phyloP scores from a whole-genome alignment of 345 rosid species.

The Syzygium aqueum region DNA sequence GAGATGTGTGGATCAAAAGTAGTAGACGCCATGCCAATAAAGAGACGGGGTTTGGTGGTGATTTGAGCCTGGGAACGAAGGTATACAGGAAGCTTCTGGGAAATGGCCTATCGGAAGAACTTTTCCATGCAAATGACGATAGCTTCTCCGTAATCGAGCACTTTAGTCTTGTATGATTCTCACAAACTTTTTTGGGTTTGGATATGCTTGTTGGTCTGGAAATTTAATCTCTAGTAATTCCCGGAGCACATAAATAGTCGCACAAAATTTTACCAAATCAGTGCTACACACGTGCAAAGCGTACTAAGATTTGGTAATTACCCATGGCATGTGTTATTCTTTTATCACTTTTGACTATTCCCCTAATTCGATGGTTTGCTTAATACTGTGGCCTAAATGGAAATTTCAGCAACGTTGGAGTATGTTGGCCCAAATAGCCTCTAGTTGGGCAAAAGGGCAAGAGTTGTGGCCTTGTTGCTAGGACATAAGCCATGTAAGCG shows the following conservation, averaged over 20 bases:
- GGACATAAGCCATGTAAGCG: not conserved
- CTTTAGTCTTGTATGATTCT: not conserved
- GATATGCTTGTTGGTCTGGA: not conserved
- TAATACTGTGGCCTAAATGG: not conserved
- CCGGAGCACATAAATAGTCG: accelerated
- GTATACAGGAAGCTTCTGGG: not conserved
- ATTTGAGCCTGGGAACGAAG: not conserved
- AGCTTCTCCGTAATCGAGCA: not conserved
- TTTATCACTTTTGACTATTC: not conserved
- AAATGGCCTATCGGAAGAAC: not conserved
- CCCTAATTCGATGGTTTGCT: not conserved
- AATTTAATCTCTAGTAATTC: not conserved
- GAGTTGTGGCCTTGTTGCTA: not conserved
- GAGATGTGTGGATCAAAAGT: not conserved
- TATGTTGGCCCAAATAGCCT: not conserved
- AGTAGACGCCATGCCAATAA: not conserved
- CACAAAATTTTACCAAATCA: not conserved
- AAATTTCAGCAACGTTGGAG: not conserved
- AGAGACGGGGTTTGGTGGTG: not conserved
- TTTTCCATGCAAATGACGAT: not conserved
- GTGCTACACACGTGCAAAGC: not conserved
- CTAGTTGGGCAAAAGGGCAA: not conserved
- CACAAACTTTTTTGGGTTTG: not conserved
- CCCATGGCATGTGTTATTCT: not conserved
- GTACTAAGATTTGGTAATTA: not conserved